Evolutionary conservation across 73 alveolate genomes (phyloP).

Genomic region (Tetrahymena elliotti): DNA sequence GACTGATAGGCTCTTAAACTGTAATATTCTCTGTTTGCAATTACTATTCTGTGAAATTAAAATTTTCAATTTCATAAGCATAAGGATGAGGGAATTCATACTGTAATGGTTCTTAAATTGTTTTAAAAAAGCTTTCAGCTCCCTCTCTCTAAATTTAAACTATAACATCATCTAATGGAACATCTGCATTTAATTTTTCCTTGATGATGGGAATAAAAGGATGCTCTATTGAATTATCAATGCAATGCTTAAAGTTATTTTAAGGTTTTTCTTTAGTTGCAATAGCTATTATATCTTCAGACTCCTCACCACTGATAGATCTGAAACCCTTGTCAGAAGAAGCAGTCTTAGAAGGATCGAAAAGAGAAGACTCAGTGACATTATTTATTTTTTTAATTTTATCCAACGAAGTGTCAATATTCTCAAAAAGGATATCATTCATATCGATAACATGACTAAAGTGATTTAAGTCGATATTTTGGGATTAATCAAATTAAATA

Average conservation of each 20-base stretch:
- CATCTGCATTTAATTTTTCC: background rate
- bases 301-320: background rate
- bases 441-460: background rate
- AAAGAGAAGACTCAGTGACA: background rate
- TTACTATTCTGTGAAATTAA: background rate
- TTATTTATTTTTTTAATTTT: background rate
- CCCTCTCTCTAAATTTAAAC: constrained; percentile 8
- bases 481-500: background rate
- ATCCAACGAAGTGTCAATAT: background rate
- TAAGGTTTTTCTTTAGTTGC: constrained; percentile 9
- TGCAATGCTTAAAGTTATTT: constrained; percentile 4
- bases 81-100: constrained; percentile 38
- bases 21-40: background rate
- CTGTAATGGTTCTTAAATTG: background rate
- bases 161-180: constrained; percentile 21
- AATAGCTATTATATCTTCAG: background rate
- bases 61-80: constrained; percentile 8
- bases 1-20: background rate
- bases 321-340: background rate
- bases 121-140: background rate
- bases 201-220: constrained; percentile 33
- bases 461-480: background rate
- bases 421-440: background rate
- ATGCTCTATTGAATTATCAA: background rate
- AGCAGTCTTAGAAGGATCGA: background rate